These are phyloP conservation scores for Mucor irregularis DNA, from an alignment of 371 early-diverging fungal genomes.

Conservation along the genomic window DNA sequence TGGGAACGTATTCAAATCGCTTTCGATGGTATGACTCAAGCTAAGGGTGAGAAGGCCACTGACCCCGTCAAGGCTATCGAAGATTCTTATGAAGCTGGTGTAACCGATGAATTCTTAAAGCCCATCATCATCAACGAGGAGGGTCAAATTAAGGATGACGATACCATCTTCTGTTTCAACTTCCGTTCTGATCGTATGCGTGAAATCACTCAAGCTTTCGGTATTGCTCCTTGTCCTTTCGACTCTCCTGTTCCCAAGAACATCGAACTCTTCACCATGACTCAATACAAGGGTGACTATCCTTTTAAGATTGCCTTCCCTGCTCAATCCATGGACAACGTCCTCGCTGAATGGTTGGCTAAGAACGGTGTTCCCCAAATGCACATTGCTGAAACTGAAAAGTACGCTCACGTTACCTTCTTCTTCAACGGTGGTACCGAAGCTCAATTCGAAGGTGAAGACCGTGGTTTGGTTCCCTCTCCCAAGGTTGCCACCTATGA, in stretches of 20 bases:
- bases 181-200: slow-evolving; percentile 99
- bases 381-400: slow-evolving; percentile 99
- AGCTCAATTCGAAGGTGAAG: slow-evolving; percentile 84
- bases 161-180: slow-evolving; percentile 92
- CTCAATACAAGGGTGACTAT: slow-evolving; percentile 96
- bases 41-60: slow-evolving; percentile 75
- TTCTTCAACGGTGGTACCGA: slow-evolving; percentile 99
- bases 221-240: slow-evolving; percentile 88
- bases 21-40: slow-evolving; percentile 86
- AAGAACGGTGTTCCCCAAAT: slow-evolving; percentile 85
- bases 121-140: slow-evolving; percentile 86
- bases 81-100: slow-evolving; percentile 79
- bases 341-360: slow-evolving; percentile 96
- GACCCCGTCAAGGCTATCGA: slow-evolving; percentile 79
- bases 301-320: slow-evolving; percentile 93
- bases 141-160: slow-evolving; percentile 78
- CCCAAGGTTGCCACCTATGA: slow-evolving; percentile 99
- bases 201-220: slow-evolving; percentile 90
- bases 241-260: slow-evolving; percentile 78
- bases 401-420: slow-evolving; percentile 99
- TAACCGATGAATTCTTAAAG: slow-evolving; percentile 98
- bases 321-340: slow-evolving; percentile 95
- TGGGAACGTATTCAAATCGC: slow-evolving; percentile 97
- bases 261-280: slow-evolving; percentile 92
- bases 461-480: slow-evolving; percentile 88